A percentile compares a stretch with the other conserved stretches of the same genome.
Conservation (phyloP, 225 moss, liverwort and hornwort species). For the Sphagnum tenellum region DNA sequence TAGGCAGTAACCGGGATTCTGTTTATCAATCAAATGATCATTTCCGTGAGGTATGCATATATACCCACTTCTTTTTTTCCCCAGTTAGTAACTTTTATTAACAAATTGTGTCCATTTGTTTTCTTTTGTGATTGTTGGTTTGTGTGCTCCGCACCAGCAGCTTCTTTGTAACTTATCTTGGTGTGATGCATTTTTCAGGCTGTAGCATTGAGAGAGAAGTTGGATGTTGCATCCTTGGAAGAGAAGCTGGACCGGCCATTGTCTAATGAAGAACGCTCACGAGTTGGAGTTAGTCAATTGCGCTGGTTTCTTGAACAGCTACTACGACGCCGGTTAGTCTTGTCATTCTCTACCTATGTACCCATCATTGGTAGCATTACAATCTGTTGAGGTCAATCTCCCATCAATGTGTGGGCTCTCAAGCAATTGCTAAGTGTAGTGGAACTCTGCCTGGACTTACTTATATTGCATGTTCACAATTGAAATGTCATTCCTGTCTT, state of each 20-base stretch:
- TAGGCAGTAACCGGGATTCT: constrained; percentile 78
- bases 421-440: no score
- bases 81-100: no score
- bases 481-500: no score
- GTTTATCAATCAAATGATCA: constrained; percentile 90
- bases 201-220: constrained; percentile 69
- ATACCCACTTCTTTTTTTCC: no score
- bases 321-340: constrained; percentile 69
- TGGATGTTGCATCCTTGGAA: constrained; percentile 77
- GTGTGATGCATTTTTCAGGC: constrained; percentile 26
- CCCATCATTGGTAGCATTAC: no score
- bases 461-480: no score
- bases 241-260: constrained; percentile 89
- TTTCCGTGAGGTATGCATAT: constrained; percentile 87
- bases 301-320: constrained; percentile 91
- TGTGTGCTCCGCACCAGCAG: background rate
- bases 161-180: background rate
- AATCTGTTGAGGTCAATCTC: no score
- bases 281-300: constrained; percentile 81
- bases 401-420: no score
- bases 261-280: constrained; percentile 66
- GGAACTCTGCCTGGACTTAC: no score
- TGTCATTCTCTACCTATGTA: no score
- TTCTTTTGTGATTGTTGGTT: background rate
- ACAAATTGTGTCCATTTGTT: no score